phyloP scores from a whole-genome alignment of 2,329 filamentous ascomycete species.

The Sodiomyces alkalinus region DNA sequence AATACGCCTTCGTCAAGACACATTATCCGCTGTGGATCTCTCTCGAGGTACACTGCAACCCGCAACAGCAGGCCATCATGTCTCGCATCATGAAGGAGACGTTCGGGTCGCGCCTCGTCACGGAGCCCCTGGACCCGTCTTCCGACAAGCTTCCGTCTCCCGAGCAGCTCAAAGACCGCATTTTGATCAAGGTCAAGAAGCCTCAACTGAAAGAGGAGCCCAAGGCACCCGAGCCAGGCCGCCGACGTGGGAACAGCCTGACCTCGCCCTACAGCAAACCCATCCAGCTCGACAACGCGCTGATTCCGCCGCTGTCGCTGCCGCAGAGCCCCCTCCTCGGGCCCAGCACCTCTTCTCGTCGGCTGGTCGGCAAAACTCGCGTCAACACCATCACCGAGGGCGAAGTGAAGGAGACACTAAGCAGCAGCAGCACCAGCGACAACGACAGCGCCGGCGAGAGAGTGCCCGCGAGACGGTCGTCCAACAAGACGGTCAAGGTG shows the following conservation, averaged over 20 bases:
- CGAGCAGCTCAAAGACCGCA: conserved; percentile 66
- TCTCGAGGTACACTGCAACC: conserved; percentile 84
- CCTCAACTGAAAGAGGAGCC: conserved; percentile 26
- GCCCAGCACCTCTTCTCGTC: conserved; percentile 35
- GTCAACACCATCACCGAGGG: conserved; percentile 44
- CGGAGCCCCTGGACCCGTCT: conserved; percentile 56
- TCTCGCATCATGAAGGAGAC: conserved; percentile 74
- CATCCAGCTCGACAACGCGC: conserved; percentile 39
- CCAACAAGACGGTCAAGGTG: conserved; percentile 73
- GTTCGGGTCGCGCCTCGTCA: conserved; percentile 67
- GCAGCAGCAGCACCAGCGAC: conserved; percentile 58
- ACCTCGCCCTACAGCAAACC: conserved; percentile 62
- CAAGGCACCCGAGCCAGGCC: conserved; percentile 20
- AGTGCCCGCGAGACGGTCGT: conserved; percentile 39
- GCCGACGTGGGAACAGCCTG: conserved; percentile 52
- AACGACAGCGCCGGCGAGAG: conserved; percentile 56
- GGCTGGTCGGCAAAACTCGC: conserved; percentile 31
- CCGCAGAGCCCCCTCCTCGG: conserved; percentile 38
- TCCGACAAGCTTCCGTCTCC: conserved; percentile 64
- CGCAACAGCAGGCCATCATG: conserved; percentile 75
- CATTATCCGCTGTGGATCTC: conserved; percentile 86
- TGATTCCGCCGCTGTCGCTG: conserved; percentile 34
- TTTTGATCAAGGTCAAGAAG: conserved; percentile 91
- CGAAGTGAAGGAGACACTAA: conserved; percentile 36
- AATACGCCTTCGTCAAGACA: conserved; percentile 84